Evolutionary conservation across 75 land plant species (phyloP).

Genomic region (Pinus taeda): DNA sequence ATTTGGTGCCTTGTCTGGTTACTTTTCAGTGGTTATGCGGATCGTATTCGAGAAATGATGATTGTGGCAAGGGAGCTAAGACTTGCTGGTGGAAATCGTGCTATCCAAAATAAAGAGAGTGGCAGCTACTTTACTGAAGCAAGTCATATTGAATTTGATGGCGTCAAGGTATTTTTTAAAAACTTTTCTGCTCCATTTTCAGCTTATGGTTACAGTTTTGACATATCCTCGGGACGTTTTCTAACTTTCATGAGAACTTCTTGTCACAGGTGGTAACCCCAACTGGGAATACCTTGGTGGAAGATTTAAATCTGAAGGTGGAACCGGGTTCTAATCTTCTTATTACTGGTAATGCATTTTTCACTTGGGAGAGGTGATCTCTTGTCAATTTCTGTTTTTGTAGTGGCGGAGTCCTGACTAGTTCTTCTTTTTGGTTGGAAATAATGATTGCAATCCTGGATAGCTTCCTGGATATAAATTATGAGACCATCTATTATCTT

Average conservation of each 20-base stretch:
- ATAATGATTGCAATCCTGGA: constrained; percentile 1
- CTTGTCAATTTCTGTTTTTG: background rate
- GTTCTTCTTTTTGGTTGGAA: background rate
- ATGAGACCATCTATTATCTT: background rate
- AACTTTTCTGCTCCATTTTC: background rate
- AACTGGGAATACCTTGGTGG: constrained; percentile 87
- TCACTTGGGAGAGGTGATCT: background rate
- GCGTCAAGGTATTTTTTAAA: constrained; percentile 69
- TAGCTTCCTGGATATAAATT: background rate
- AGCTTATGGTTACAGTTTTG: background rate
- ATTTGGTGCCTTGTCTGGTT: background rate
- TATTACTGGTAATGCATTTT: constrained; percentile 71
- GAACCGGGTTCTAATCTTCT: constrained; percentile 94
- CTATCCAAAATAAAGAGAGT: constrained; percentile 44
- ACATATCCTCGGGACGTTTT: background rate
- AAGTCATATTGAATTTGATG: constrained; percentile 83
- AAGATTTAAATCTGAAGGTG: constrained; percentile 74
- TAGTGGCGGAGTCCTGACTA: background rate
- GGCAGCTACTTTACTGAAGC: constrained; percentile 79
- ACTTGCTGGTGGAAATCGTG: constrained; percentile 39
- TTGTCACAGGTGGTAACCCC: constrained; percentile 93
- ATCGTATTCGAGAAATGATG: constrained; percentile 92
- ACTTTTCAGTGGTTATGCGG: constrained; percentile 93
- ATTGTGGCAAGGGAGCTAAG: constrained; percentile 72
- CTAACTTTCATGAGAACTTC: background rate